Evolutionary conservation across 2,329 filamentous ascomycete species (phyloP).

Genomic region (Alternaria burnsii): DNA sequence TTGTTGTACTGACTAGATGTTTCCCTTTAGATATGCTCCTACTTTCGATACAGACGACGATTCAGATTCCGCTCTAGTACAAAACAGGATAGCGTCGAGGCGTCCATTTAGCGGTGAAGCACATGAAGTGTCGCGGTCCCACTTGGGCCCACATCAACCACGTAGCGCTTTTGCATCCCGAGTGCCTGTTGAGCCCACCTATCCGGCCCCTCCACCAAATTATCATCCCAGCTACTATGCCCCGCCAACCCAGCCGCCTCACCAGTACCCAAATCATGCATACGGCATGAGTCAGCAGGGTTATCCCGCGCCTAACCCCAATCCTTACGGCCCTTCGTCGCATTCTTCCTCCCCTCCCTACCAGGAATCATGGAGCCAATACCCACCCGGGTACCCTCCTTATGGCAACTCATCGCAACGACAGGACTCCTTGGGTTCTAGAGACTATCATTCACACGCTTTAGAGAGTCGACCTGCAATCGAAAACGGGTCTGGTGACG

Average conservation of each 20-base stretch:
- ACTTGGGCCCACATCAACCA: constrained; percentile 39
- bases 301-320: constrained; percentile 38
- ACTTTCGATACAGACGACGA: constrained; percentile 47
- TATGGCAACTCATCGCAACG: constrained; percentile 48
- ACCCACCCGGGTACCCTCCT: constrained; percentile 45
- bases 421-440: constrained; percentile 49
- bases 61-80: constrained; percentile 43
- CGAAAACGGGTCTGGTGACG: constrained; percentile 48
- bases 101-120: constrained; percentile 41
- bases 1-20: constrained; percentile 11
- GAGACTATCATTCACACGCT: constrained; percentile 43
- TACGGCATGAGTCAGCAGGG: constrained; percentile 47
- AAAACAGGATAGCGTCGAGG: constrained; percentile 28
- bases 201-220: constrained; percentile 69
- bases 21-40: constrained; percentile 33
- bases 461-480: constrained; percentile 44
- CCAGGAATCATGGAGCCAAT: constrained; percentile 48
- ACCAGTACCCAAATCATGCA: constrained; percentile 45
- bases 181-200: constrained; percentile 45
- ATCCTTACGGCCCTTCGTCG: constrained; percentile 46
- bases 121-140: constrained; percentile 36
- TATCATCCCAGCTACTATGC: constrained; percentile 51
- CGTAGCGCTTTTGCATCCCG: constrained; percentile 47
- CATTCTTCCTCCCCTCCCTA: constrained; percentile 50
- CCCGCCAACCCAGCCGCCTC: constrained; percentile 43